Conservation (phyloP, 331 rosid genomes). For the Saraca asoca region DNA sequence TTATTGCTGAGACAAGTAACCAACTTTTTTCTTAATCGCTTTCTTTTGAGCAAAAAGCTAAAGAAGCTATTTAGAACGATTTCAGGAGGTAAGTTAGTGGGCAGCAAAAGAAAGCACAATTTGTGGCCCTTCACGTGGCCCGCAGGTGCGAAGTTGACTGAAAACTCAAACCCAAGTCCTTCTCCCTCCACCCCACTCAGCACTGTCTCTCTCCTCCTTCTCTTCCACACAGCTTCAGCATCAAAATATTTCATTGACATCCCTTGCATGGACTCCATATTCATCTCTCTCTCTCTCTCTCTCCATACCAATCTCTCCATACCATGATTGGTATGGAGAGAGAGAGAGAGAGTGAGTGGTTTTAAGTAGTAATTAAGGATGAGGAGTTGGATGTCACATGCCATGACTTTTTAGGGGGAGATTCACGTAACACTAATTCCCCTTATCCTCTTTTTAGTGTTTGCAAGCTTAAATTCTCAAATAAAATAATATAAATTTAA, state of each 20-base stretch:
- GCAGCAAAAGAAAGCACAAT: constrained; percentile 56
- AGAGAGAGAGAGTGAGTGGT: no score
- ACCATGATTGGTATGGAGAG: not conserved
- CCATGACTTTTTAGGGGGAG: constrained; percentile 44
- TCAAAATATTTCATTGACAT: constrained; percentile 11
- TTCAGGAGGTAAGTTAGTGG: constrained; percentile 41
- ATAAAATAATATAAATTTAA: no score
- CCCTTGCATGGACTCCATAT: constrained; percentile 38
- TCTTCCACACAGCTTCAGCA: not conserved
- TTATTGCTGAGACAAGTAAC: constrained; percentile 52
- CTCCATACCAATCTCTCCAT: constrained; percentile 12
- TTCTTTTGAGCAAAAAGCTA: constrained; percentile 63
- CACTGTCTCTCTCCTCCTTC: not conserved
- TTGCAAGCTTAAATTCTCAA: no score
- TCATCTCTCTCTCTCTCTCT: constrained; percentile 24
- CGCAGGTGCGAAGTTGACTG: constrained; percentile 48
- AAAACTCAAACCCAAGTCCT: constrained; percentile 22
- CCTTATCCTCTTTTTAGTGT: constrained; percentile 22
- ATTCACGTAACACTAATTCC: constrained; percentile 30
- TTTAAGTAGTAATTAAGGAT: not conserved
- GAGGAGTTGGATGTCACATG: constrained; percentile 45
- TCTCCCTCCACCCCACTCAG: not conserved
- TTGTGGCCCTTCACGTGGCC: constrained; percentile 84
- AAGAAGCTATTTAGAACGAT: constrained; percentile 38
- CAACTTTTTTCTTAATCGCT: constrained; percentile 41